Conservation (phyloP, 148 eudicot species). For the Pouteria glomerata region DNA sequence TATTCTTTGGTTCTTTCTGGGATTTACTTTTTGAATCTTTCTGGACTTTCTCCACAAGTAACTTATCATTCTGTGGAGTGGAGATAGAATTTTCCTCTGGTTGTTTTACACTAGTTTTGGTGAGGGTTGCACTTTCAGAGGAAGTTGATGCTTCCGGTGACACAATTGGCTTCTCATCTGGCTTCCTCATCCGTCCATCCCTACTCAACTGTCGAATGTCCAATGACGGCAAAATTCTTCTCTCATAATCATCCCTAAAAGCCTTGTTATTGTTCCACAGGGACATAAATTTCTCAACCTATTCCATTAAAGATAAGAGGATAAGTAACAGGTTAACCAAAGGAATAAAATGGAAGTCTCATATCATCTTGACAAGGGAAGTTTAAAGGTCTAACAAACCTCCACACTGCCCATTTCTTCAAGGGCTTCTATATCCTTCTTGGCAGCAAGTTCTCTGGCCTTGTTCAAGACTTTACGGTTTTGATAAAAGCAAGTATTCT, state of each 20-base stretch:
- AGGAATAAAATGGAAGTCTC: not conserved
- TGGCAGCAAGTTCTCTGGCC: slow-evolving; percentile 42
- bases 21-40: slow-evolving; percentile 21
- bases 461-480: slow-evolving; percentile 24
- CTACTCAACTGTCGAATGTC: slow-evolving; percentile 67
- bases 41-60: slow-evolving; percentile 31
- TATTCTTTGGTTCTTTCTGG: slow-evolving; percentile 40
- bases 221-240: slow-evolving; percentile 58
- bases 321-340: not conserved
- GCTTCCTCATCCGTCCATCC: slow-evolving; percentile 83
- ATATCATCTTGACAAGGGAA: not conserved
- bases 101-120: slow-evolving; percentile 35
- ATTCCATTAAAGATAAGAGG: not conserved
- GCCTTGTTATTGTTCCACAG: slow-evolving; percentile 59
- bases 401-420: slow-evolving; percentile 28
- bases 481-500: slow-evolving; percentile 37
- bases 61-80: slow-evolving; percentile 17
- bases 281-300: slow-evolving; percentile 74
- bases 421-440: slow-evolving; percentile 48
- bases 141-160: slow-evolving; percentile 29
- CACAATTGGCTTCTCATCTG: slow-evolving; percentile 71
- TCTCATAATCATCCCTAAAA: slow-evolving; percentile 74
- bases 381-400: slow-evolving; percentile 25
- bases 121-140: slow-evolving; percentile 20
- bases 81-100: slow-evolving; percentile 40